phyloP scores from a whole-genome alignment of 495 filamentous ascomycete genomes.

The Talaromyces wortmannii region DNA sequence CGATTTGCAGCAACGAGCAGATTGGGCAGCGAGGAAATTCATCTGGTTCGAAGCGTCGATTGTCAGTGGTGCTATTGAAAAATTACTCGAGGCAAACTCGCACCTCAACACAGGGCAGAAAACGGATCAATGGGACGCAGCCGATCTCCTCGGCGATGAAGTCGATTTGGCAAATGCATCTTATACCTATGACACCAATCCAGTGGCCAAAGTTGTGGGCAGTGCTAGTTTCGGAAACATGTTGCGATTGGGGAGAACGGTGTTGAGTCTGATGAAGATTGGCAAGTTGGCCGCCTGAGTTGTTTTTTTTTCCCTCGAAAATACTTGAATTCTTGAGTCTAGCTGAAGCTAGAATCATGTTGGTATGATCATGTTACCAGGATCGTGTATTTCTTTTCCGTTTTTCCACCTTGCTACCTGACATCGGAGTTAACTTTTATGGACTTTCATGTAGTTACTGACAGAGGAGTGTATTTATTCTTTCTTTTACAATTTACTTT shows the following conservation, averaged over 20 bases:
- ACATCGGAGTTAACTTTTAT: no score
- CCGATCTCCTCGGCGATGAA: conserved; percentile 19
- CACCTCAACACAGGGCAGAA: conserved; percentile 23
- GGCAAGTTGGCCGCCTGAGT: no score
- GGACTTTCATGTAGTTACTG: no score
- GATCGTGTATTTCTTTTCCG: no score
- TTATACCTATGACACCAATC: neutral
- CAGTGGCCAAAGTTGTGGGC: conserved; percentile 18
- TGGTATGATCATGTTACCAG: no score
- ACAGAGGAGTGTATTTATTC: no score
- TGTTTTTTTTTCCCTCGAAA: no score
- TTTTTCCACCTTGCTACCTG: no score
- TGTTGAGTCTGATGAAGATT: conserved; percentile 12
- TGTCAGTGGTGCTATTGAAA: conserved; percentile 19
- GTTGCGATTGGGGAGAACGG: conserved; percentile 15
- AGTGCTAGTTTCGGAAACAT: conserved; percentile 24
- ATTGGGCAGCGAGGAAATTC: conserved; percentile 10
- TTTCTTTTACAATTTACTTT: no score
- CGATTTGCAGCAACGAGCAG: neutral
- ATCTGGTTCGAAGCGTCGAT: conserved; percentile 40
- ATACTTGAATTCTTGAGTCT: no score
- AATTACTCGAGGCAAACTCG: conserved; percentile 18
- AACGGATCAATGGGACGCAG: conserved; percentile 18
- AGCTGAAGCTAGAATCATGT: no score
- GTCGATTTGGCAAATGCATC: conserved; percentile 1